Evolutionary conservation across 73 alveolate species (phyloP).

Genomic region (Tetrahymena elliotti): DNA sequence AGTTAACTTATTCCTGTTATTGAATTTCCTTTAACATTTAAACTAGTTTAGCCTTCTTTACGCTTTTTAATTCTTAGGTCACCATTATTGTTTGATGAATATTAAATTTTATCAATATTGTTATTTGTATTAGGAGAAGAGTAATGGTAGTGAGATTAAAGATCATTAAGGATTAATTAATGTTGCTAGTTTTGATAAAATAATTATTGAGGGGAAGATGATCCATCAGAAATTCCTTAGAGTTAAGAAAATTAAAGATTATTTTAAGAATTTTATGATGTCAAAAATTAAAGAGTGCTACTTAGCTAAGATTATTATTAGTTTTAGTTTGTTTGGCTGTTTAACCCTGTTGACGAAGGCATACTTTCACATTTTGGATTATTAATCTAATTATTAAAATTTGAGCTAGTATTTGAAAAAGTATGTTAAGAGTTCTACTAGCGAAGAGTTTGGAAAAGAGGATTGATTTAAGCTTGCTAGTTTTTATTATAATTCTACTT

Average conservation of each 20-base stretch:
- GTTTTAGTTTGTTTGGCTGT: neutral
- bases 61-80: neutral
- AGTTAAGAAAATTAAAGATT: neutral
- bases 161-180: neutral
- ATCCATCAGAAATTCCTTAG: neutral
- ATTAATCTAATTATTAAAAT: neutral
- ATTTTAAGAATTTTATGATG: neutral
- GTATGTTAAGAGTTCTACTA: neutral
- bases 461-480: neutral
- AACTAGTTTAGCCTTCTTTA: neutral
- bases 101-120: neutral
- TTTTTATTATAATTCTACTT: neutral
- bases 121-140: neutral
- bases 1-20: neutral
- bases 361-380: neutral
- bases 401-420: neutral
- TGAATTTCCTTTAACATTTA: neutral
- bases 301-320: neutral
- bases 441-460: neutral
- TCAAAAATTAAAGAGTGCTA: neutral
- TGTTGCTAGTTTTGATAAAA: neutral
- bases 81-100: neutral
- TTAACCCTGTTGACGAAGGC: neutral
- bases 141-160: neutral
- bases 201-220: neutral